These are phyloP conservation scores for Beta macrorhiza DNA, from an alignment of 179 eudicot species.

Conservation along the genomic window DNA sequence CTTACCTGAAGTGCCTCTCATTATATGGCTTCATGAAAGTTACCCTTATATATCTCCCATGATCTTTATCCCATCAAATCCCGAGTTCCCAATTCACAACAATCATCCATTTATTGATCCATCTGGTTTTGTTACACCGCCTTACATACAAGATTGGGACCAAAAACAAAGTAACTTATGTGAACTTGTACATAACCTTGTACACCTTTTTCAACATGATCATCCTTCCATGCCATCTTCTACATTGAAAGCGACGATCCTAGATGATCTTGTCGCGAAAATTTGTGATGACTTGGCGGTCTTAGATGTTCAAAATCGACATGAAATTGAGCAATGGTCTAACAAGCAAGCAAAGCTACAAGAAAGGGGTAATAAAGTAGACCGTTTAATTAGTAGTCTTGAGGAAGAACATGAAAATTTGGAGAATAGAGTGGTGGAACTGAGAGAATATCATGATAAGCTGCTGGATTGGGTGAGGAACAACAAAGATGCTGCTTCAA, in stretches of 20 bases:
- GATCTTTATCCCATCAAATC: slow-evolving; percentile 28
- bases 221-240: slow-evolving; percentile 34
- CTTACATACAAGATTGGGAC: slow-evolving; percentile 40
- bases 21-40: slow-evolving; percentile 50
- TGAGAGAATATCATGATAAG: slow-evolving; percentile 32
- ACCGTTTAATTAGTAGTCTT: slow-evolving; percentile 14
- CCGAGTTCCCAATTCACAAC: slow-evolving; percentile 12
- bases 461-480: slow-evolving; percentile 30
- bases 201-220: slow-evolving; percentile 30
- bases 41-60: slow-evolving; percentile 48
- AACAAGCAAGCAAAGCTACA: slow-evolving; percentile 26
- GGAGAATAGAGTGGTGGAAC: slow-evolving; percentile 24
- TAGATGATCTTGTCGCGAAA: slow-evolving; percentile 35
- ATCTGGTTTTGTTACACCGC: slow-evolving; percentile 34
- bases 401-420: slow-evolving; percentile 28
- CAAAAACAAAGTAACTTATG: slow-evolving; percentile 27
- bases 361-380: slow-evolving; percentile 22
- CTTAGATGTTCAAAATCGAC: slow-evolving; percentile 6
- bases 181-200: slow-evolving; percentile 36
- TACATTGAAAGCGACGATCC: slow-evolving; percentile 35
- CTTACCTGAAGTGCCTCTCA: slow-evolving; percentile 29
- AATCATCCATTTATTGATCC: slow-evolving; percentile 43
- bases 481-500: not conserved
- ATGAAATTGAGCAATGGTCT: slow-evolving; percentile 32
- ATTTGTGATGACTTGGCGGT: slow-evolving; percentile 31